phyloP scores from a whole-genome alignment of 1,139 yeast species.

The Schwanniomyces etchellsii region DNA sequence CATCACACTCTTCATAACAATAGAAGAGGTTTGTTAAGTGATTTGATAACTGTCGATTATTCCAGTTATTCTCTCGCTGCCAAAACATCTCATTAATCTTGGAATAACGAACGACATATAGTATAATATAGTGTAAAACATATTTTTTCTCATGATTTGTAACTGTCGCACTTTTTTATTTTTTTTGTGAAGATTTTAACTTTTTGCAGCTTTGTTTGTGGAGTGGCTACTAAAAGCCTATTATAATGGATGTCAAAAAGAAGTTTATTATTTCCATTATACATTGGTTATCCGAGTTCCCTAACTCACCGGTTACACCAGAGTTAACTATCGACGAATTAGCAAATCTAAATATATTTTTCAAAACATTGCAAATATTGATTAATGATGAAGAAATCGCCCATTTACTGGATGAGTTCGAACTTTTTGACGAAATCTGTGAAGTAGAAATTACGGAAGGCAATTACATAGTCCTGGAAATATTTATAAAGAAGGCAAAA shows the following conservation, averaged over 20 bases:
- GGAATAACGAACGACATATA: too few species aligned
- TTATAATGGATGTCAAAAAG: not conserved
- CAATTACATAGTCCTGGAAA: conserved; percentile 6
- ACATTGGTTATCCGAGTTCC: conserved; percentile 22
- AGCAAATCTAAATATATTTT: conserved; percentile 11
- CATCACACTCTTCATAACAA: conserved; percentile 14
- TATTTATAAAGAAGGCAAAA: conserved; percentile 9
- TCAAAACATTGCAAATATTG: conserved; percentile 9
- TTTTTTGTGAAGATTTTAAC: conserved; percentile 2
- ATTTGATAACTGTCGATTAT: conserved; percentile 42
- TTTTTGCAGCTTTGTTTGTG: conserved; percentile 5
- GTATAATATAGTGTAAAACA: not conserved
- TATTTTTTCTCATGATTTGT: conserved; percentile 1
- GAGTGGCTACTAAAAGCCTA: not conserved
- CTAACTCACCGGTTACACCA: conserved; percentile 12
- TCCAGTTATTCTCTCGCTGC: conserved; percentile 31
- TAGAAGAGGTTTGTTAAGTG: conserved; percentile 23
- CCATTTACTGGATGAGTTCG: conserved; percentile 4
- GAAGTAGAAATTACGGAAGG: conserved; percentile 3
- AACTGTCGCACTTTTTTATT: not conserved
- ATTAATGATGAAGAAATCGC: conserved; percentile 13
- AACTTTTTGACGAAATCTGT: conserved; percentile 3
- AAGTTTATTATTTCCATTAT: conserved; percentile 13
- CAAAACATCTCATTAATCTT: conserved; percentile 10
- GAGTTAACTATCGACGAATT: conserved; percentile 9